These are phyloP conservation scores for Diplodia scrobiculata DNA, from an alignment of 2,329 filamentous ascomycete species.

Conservation along the genomic window DNA sequence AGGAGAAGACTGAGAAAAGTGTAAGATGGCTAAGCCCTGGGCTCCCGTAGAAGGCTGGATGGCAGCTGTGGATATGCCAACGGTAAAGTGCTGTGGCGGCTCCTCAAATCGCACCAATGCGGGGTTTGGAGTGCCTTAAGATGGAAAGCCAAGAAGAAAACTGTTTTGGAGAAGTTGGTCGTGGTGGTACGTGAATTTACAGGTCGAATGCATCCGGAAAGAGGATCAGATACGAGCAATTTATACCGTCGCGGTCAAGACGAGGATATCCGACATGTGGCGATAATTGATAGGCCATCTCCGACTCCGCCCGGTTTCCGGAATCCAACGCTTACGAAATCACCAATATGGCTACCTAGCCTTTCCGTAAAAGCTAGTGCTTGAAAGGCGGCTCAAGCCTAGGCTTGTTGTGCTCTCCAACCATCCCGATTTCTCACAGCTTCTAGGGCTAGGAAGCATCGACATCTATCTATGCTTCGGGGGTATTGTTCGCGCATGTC, in stretches of 20 bases:
- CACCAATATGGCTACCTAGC: background rate
- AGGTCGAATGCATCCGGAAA: background rate
- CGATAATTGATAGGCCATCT: slow-evolving; percentile 15
- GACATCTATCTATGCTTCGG: too few species aligned
- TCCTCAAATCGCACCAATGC: background rate
- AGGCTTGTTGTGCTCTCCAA: background rate
- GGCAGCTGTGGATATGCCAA: background rate
- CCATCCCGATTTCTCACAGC: too few species aligned
- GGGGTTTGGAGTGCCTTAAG: background rate
- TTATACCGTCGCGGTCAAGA: background rate
- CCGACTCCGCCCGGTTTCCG: slow-evolving; percentile 1
- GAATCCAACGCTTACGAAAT: background rate
- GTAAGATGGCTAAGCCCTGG: too few species aligned
- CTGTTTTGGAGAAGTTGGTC: background rate
- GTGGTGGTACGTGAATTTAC: background rate
- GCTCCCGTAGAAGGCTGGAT: background rate
- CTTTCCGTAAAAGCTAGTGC: background rate
- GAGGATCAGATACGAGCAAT: slow-evolving; percentile 6
- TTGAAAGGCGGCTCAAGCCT: background rate
- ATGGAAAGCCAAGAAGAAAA: background rate
- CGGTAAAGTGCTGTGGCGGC: background rate
- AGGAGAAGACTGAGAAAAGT: background rate
- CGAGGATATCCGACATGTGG: background rate
- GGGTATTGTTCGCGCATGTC: too few species aligned
- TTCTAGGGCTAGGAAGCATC: too few species aligned